Evolutionary conservation across 2,329 filamentous ascomycete genomes (phyloP).

Genomic region (Ophiobolus disseminans): DNA sequence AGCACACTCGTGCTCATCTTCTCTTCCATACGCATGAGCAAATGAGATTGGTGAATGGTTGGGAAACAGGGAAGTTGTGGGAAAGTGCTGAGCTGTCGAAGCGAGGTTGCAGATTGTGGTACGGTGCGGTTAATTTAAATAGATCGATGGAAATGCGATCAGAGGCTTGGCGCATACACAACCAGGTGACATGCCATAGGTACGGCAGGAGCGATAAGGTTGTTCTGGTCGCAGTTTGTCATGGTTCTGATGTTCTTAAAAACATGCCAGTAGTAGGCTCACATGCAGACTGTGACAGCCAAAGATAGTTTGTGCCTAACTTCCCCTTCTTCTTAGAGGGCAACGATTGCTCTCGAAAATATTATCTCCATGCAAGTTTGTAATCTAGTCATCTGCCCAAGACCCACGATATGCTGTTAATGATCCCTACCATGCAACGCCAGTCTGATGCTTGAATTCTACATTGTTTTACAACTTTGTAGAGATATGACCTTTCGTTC

Average conservation of each 20-base stretch:
- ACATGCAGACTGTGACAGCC: too few relatives aligned
- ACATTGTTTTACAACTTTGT: constrained; percentile 14
- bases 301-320: too few relatives aligned
- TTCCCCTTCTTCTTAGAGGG: too few relatives aligned
- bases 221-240: constrained; percentile 3
- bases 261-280: too few relatives aligned
- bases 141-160: constrained; percentile 10
- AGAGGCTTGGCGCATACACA: constrained; percentile 6
- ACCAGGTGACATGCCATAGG: constrained; percentile 14
- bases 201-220: neutral
- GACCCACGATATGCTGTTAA: neutral
- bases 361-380: too few relatives aligned
- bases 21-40: neutral
- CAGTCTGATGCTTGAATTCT: constrained; percentile 14
- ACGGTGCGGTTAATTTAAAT: constrained; percentile 24
- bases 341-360: too few relatives aligned
- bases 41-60: neutral
- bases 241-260: constrained; percentile 1
- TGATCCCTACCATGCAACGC: constrained; percentile 3
- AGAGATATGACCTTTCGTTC: neutral
- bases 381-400: neutral
- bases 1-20: neutral
- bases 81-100: constrained; percentile 5
- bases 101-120: constrained; percentile 16
- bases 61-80: neutral